Base-by-base conservation (phyloP, 805 yeast genomes). In the Candida railenensis region DNA sequence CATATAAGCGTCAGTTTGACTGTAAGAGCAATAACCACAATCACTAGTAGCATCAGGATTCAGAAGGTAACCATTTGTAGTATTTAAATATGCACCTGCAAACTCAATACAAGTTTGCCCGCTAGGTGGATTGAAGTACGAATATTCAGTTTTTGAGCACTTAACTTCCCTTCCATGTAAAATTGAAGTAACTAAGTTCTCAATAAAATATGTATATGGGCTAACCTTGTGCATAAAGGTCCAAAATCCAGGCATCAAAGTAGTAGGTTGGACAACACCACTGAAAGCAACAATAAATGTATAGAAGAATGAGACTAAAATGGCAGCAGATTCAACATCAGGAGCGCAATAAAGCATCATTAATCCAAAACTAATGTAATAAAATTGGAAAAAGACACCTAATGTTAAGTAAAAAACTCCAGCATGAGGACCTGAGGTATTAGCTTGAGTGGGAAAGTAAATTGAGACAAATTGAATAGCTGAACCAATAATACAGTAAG, bases 191-290 rank as follows among this genome's bases (percentile, higher is more conserved):
- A 82, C 68, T 50, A 85, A 69, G 44, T 80, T 72, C 51, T 80
- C 81, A 48, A 87, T 69, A 61, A 84, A 79, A 59, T 88, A 88
- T 1, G 92, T 85, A 65, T 77, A 77, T 8, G 87, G 95, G 21
- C 88, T 83, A 18, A 73, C 74, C 53, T 85, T 78, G 78, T 86
- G 83, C 90, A 88, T 85, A 62, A 85, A 88, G 40, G 78, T 81
- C 95, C 95, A 88, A 71, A 88, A 88, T 1, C 87, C 82, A 11
- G 95, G 94, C 83, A 87, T 77, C 44, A 73, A 65, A 2, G 50
- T 36, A 4, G 66, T 66, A 15, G 82, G 80, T 57, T 83, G 88
- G 48, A 83, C 69, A 47, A 85, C 84, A 69, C 91, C 89, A 62
- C 87, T 76, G 69, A 87, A 86, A 19, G 83, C 69, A 47, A 85